Percentiles rank a stretch among this genome's conserved stretches.
These are phyloP conservation scores for Arabis hirsuta DNA, from an alignment of 345 rosid genomes.

Conservation along the genomic window DNA sequence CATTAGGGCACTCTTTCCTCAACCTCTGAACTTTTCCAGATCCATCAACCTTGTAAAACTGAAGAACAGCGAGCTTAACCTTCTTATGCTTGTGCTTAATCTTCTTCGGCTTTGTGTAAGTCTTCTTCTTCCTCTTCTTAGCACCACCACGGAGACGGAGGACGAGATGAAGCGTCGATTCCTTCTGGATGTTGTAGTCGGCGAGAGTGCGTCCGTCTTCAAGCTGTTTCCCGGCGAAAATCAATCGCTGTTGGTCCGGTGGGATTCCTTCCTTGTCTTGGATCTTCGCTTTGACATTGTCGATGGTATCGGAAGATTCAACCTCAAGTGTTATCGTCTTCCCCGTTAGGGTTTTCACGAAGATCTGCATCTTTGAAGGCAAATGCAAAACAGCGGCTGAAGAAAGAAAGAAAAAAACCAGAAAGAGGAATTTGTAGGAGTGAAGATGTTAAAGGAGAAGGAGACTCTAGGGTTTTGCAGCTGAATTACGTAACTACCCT, in stretches of 20 bases:
- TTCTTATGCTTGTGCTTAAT: slow-evolving; percentile 49
- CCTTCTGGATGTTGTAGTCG: slow-evolving; percentile 50
- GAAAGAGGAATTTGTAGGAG: background rate
- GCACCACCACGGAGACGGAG: slow-evolving; percentile 54
- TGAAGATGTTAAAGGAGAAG: background rate
- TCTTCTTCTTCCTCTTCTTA: slow-evolving; percentile 51
- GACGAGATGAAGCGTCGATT: slow-evolving; percentile 49
- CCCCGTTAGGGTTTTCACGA: slow-evolving; percentile 81
- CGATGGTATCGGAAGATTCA: slow-evolving; percentile 46
- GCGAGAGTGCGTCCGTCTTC: slow-evolving; percentile 48
- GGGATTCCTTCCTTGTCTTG: slow-evolving; percentile 50
- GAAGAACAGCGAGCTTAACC: slow-evolving; percentile 45
- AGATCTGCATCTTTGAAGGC: slow-evolving; percentile 63
- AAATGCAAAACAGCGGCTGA: background rate
- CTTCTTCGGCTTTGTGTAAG: slow-evolving; percentile 47
- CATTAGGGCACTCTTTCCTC: slow-evolving; percentile 47
- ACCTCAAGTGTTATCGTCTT: slow-evolving; percentile 74
- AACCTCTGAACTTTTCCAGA: slow-evolving; percentile 45
- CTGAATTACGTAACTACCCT: slow-evolving; percentile 26
- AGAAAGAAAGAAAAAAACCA: background rate
- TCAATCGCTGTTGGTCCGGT: slow-evolving; percentile 45
- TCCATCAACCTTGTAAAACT: slow-evolving; percentile 45
- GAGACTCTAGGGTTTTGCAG: slow-evolving; percentile 28
- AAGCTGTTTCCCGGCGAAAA: slow-evolving; percentile 46
- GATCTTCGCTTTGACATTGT: slow-evolving; percentile 48